These are phyloP conservation scores for Boletus insuetus DNA, from an alignment of 768 basidiomycete genomes.

Conservation along the genomic window DNA sequence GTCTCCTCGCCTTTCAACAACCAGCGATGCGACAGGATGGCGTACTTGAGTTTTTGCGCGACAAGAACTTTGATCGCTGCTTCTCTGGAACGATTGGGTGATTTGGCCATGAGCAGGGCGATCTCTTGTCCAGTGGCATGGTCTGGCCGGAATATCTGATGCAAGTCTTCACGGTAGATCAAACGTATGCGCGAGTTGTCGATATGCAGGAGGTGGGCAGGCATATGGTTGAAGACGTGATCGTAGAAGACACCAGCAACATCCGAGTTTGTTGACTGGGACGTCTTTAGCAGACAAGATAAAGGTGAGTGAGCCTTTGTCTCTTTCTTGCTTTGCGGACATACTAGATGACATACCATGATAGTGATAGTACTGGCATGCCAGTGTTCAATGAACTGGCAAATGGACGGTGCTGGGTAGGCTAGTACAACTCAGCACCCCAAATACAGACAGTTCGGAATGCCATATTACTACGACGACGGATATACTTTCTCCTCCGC, in stretches of 20 bases:
- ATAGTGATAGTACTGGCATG: not conserved
- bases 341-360: conserved; percentile 1
- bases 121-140: conserved; percentile 6
- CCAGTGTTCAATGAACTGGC: too few relatives aligned
- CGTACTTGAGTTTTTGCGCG: conserved; percentile 9
- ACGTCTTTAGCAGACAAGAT: not conserved
- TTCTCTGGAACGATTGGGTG: conserved; percentile 3
- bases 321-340: too few relatives aligned
- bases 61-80: conserved; percentile 5
- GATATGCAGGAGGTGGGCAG: conserved; percentile 15
- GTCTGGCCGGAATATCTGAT: conserved; percentile 11
- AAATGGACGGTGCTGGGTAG: too few relatives aligned
- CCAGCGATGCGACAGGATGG: conserved; percentile 19
- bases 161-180: conserved; percentile 14
- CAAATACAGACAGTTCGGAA: too few relatives aligned
- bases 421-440: too few relatives aligned
- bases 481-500: too few relatives aligned
- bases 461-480: too few relatives aligned
- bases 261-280: not conserved
- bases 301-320: not conserved
- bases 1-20: conserved; percentile 9
- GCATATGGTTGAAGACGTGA: conserved; percentile 17
- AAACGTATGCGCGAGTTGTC: conserved; percentile 3
- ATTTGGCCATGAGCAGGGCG: not conserved
- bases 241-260: conserved; percentile 9